Base-by-base conservation (phyloP, 352 stramenopile species). In the Pythium vanterpoolii region DNA sequence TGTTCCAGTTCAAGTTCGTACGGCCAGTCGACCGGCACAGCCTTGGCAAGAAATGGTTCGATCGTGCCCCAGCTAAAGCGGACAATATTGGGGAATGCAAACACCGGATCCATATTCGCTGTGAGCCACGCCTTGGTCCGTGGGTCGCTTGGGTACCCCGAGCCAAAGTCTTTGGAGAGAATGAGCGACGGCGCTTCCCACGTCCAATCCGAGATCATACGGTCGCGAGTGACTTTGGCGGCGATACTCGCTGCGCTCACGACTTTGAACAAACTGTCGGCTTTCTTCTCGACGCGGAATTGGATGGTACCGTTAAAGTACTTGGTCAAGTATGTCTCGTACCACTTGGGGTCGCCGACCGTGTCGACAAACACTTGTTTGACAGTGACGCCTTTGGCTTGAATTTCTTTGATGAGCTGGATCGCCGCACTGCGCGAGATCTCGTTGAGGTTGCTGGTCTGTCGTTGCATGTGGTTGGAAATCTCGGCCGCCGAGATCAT, bases 251-350 rank as follows among this genome's bases (percentile, higher is more conserved):
- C 90, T 3, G 90, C 90, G 74, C 90, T 96, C 18, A 97, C 90
- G 4, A 96, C 79, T 71, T 97, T 97, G 83, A 98, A 98, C 10
- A 98, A 84, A 56, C 91, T 96, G 72, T 98, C 96, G 21, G 95
- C 96, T 63, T 98, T 98, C 77, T 97, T 97, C 68, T 96, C 90
- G n/a, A 98, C 96, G 33, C 90, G 81, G 66, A 98, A 98, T 56
- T 89, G 71, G 68, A 98, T 97, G 23, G 70, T 81, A 24, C 84
- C 83, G 40, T 87, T 72, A 54, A 96, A 96, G 47, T 95, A 79
- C 63, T 95, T 94, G 46, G 95, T 95, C 44, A 98, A 69, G 64
- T 96, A 96, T 19, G 56, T 85, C 76, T 95, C 78, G 64, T 98
- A 98, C 66, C 73, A 89, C 4, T 81, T 76, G 28, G 93, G 78